These are phyloP conservation scores for Suillus cothurnatus DNA, from an alignment of 768 basidiomycete genomes.

Conservation along the genomic window DNA sequence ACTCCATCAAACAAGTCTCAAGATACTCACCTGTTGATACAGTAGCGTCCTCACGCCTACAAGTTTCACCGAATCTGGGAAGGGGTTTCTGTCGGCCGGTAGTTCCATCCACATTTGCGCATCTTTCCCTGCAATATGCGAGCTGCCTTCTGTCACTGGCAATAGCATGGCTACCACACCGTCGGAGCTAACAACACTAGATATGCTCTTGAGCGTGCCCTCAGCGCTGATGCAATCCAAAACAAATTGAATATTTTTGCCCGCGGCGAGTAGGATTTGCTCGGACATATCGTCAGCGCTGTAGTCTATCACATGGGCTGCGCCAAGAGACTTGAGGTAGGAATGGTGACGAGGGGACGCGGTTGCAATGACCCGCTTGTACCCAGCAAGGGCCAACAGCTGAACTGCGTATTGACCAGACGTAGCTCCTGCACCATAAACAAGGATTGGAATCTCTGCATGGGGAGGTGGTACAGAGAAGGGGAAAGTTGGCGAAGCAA, in stretches of 20 bases:
- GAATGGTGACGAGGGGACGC: slow-evolving; percentile 43
- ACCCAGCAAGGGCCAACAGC: slow-evolving; percentile 45
- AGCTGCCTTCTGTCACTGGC: slow-evolving; percentile 46
- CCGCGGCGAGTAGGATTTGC: slow-evolving; percentile 36
- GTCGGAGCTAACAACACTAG: slow-evolving; percentile 38
- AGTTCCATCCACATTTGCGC: slow-evolving; percentile 35
- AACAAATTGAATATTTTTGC: slow-evolving; percentile 34
- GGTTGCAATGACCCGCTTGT: slow-evolving; percentile 44
- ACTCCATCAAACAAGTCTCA: not conserved
- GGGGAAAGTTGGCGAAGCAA: slow-evolving; percentile 38
- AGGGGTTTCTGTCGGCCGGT: slow-evolving; percentile 38
- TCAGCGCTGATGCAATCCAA: slow-evolving; percentile 44
- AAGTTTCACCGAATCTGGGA: slow-evolving; percentile 38
- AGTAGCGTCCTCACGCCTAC: slow-evolving; percentile 44
- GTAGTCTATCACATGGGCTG: slow-evolving; percentile 44
- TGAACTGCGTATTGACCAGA: slow-evolving; percentile 42
- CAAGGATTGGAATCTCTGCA: slow-evolving; percentile 38
- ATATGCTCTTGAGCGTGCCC: slow-evolving; percentile 38
- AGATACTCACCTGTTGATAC: slow-evolving; percentile 39
- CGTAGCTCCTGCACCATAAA: slow-evolving; percentile 48
- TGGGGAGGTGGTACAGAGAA: slow-evolving; percentile 29
- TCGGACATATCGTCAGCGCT: slow-evolving; percentile 37
- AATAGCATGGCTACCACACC: slow-evolving; percentile 46
- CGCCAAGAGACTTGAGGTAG: slow-evolving; percentile 43
- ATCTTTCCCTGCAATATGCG: slow-evolving; percentile 16